These are phyloP conservation scores for Nannochloropsis oceanica DNA, from an alignment of 108 stramenopile species.

Conservation along the genomic window DNA sequence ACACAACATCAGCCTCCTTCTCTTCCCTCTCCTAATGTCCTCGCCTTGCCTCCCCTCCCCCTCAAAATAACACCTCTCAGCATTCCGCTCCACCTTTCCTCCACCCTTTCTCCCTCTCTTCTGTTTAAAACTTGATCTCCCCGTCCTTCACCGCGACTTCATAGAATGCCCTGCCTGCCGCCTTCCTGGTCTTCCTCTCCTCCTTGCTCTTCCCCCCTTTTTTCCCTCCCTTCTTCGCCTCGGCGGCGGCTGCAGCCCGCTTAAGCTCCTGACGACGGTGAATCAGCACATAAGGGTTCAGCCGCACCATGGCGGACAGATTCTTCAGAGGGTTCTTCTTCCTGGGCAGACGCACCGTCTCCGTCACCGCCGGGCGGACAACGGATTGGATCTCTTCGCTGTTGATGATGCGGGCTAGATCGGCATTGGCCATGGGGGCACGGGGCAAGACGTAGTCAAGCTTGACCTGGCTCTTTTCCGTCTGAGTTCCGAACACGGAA, in stretches of 20 bases:
- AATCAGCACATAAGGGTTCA: conserved; percentile 85
- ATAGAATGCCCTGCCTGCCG: conserved; percentile 15
- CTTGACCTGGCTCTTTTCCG: conserved; percentile 49
- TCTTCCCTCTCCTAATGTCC: not conserved
- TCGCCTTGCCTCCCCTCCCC: not conserved
- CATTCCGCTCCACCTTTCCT: not conserved
- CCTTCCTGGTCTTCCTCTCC: conserved; percentile 28
- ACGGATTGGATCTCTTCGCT: conserved; percentile 91
- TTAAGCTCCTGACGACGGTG: conserved; percentile 46
- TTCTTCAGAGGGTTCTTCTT: conserved; percentile 88
- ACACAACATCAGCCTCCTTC: too few relatives aligned
- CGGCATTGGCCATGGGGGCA: conserved; percentile 87
- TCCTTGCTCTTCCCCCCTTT: not conserved
- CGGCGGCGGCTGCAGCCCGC: not conserved
- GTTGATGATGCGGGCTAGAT: conserved; percentile 95
- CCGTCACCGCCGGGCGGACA: conserved; percentile 55
- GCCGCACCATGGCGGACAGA: conserved; percentile 55
- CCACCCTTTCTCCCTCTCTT: not conserved
- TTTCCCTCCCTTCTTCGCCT: conserved; percentile 5
- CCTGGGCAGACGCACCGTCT: conserved; percentile 40
- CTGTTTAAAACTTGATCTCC: conserved; percentile 34
- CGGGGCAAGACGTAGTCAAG: conserved; percentile 49
- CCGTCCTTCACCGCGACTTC: conserved; percentile 30
- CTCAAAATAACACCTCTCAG: too few relatives aligned
- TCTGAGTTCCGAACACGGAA: conserved; percentile 73